Base-by-base conservation (phyloP, 2,329 filamentous ascomycete genomes). In the Cladosporium sp. region DNA sequence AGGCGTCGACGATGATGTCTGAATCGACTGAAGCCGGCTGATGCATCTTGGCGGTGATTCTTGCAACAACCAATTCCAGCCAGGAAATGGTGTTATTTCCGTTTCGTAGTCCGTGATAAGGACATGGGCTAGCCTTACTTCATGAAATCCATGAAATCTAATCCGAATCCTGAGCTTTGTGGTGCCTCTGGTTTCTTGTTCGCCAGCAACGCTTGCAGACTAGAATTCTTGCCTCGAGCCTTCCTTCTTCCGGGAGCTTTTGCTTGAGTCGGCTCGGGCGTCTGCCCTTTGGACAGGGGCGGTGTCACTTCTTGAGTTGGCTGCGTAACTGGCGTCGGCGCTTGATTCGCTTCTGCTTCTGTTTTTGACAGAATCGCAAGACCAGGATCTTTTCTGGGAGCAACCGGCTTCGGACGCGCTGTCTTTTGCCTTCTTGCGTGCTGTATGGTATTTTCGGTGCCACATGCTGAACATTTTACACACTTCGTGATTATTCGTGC, bases 111-210 rank as follows among this genome's bases (percentile, higher is more conserved):
- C 5, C n/a, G 9, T 37, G 11, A 37, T 1, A 2, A 11, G 34
- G 1, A 16, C 11, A 33, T 31, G 13, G 14, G 16, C 41, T 6
- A 42, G 46, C 3, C 5, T 43, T 33, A 50, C 52, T 54, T 54
- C 44, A 54, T 48, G 14, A 54, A 54, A 33, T 54, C 52, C 46
- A 40, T 49, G 52, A 54, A 49, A 49, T 54, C 41, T 33, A 54
- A n/a, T 16, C 52, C 52, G n/a, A 44, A 54, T 13, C 52, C 52
- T 32, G 40, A 45, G 19, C 31, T 18, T 22, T 43, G 43, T 2
- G 52, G 32, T n/a, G 44, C 44, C 38, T 54, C 44, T 33, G 33
- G 38, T 9, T 46, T 49, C 31, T 43, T 49, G 16, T 43, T 44
- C 16, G 41, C 52, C 9, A 54, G 38, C 22, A 54, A 33, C 14